Conservation (phyloP, 257 asterid species). For the Rhazya stricta region DNA sequence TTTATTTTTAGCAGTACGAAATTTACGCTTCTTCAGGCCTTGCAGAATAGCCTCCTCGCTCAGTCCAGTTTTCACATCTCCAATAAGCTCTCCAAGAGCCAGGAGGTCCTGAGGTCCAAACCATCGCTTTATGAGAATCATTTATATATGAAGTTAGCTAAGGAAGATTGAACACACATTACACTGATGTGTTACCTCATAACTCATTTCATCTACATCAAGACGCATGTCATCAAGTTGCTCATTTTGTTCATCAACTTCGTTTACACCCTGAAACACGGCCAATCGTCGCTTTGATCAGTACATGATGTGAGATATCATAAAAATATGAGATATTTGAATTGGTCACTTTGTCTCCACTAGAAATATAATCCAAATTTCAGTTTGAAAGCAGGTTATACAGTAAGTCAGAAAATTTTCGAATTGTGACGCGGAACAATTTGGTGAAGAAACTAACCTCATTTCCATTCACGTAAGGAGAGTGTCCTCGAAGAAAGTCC, state of each 20-base stretch:
- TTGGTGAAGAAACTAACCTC: not conserved
- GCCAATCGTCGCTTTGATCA: not conserved
- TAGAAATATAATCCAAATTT: not conserved
- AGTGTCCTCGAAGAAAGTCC: not conserved
- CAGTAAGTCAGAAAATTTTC: not conserved
- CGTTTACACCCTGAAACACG: not conserved
- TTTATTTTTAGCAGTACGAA: no score
- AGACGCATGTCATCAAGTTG: not conserved
- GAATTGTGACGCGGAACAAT: not conserved
- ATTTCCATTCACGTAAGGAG: not conserved
- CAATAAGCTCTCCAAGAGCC: not conserved
- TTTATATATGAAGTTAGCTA: not conserved
- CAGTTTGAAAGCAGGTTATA: not conserved
- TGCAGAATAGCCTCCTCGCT: not conserved
- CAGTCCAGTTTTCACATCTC: not conserved
- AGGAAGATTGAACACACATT: not conserved
- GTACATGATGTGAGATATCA: no score
- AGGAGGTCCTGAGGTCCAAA: not conserved
- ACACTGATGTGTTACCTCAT: constrained; percentile 15
- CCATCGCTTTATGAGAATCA: not conserved
- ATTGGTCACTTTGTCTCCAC: not conserved
- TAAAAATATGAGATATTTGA: not conserved
- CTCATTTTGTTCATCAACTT: not conserved
- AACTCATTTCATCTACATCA: constrained; percentile 7
- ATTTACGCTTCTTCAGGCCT: not conserved